Base-by-base conservation (phyloP, 2,329 filamentous ascomycete genomes). In the Pseudogymnoascus sp. region DNA sequence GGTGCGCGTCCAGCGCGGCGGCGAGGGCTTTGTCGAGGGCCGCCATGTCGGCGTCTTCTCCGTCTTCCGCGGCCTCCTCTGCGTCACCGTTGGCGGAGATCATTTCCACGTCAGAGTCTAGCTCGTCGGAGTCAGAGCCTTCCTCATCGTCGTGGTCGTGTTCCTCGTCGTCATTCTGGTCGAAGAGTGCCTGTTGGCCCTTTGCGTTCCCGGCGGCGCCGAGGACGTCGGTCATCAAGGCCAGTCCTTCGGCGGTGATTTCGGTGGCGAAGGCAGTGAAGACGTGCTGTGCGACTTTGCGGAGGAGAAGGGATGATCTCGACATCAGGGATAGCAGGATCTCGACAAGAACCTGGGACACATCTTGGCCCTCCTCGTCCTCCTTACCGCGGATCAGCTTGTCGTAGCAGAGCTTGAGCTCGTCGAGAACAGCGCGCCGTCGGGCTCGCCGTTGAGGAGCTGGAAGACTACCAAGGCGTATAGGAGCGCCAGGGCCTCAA, bases 311-410 rank as follows among this genome's bases (percentile, higher is more conserved):
- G 1, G 93, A 96, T 3, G 88, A 90, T 65, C 91, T 91, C 0
- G 92, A 90, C 2, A 96, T 84, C 77, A 97, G 91, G 61, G 91
- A 90, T n/a, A 97, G 80, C 6, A 99, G 76, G 60, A 97, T 89
- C 71, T 97, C 95, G 2, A 97, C 86, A 7, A 97, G 76, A 25
- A 91, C 82, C 70, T 90, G 87, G 0, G 91, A 89, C 1, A 78
- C 75, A 69, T 84, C 79, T 40, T 76, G 72, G 72, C 83, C 76
- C 66, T 84, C 80, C 0, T 76, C 75, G 60, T 81, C 78, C n/a
- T 60, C 58, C 67, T 86, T 82, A 59, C 76, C 74, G 23, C 75
- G 73, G 62, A 80, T 71, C 62, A 89, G 80, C 70, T 86, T 87
- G 45, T 89, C 81, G 64, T 88, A 88, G 73, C 89, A 92, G 64